A percentile compares a stretch with the other conserved stretches of the same genome.
Conservation (phyloP, 2,329 filamentous ascomycete genomes). For the Fragosphaeria purpurea region DNA sequence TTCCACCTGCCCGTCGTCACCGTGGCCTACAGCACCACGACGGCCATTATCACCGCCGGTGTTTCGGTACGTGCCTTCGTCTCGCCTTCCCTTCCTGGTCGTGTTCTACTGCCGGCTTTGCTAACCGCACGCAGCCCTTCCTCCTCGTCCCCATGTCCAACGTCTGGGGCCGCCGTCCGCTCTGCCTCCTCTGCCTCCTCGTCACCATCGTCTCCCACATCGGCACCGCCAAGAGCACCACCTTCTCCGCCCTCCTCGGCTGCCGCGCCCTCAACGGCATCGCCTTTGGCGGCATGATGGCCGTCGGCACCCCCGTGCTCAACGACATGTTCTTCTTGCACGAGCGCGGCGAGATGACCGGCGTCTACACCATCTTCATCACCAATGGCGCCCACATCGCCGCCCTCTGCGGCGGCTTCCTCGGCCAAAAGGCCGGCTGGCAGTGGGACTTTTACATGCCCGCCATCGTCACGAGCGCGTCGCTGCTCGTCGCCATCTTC, state of each 20-base stretch:
- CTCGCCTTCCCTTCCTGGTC: background rate
- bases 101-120: background rate
- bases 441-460: constrained; percentile 12
- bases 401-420: constrained; percentile 8
- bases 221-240: constrained; percentile 6
- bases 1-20: constrained; percentile 6
- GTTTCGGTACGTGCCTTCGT: background rate
- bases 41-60: constrained; percentile 10
- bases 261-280: constrained; percentile 11
- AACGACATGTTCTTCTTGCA: constrained; percentile 14
- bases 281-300: constrained; percentile 12
- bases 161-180: constrained; percentile 12
- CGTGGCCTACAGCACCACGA: constrained; percentile 11
- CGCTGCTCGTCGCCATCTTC: constrained; percentile 2
- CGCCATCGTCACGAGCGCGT: constrained; percentile 7
- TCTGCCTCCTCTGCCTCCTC: constrained; percentile 7
- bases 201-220: constrained; percentile 8
- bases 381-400: constrained; percentile 12
- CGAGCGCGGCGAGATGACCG: constrained; percentile 12
- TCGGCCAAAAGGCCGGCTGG: constrained; percentile 11
- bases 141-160: constrained; percentile 9
- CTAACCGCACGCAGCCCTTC: constrained; percentile 2
- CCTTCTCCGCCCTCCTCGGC: constrained; percentile 6
- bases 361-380: constrained; percentile 12
- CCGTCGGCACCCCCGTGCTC: constrained; percentile 11